Evolutionary conservation across 225 moss, liverwort and hornwort genomes (phyloP).

Genomic region (Anthoceros angustus): DNA sequence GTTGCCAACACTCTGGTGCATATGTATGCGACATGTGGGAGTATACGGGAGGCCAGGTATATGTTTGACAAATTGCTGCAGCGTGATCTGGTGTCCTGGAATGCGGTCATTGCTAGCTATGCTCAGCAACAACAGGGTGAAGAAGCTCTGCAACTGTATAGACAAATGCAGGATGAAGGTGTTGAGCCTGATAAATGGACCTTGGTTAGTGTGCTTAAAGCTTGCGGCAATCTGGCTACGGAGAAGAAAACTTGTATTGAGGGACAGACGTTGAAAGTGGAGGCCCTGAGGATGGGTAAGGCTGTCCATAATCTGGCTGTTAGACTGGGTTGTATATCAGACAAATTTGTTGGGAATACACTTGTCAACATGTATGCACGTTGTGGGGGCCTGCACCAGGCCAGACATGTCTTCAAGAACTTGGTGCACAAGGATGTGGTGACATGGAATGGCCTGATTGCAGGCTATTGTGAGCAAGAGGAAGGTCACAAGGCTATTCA

Average conservation of each 20-base stretch:
- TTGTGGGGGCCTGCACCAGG: not conserved
- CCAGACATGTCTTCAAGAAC: not conserved
- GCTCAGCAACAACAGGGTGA: not conserved
- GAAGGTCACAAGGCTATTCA: not conserved
- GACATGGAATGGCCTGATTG: not conserved
- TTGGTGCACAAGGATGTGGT: not conserved
- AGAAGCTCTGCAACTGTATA: constrained; percentile 2
- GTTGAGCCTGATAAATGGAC: not conserved
- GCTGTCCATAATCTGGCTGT: not conserved
- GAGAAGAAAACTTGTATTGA: not conserved
- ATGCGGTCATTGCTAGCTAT: constrained; percentile 5
- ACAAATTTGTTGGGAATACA: not conserved
- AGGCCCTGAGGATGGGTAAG: not conserved
- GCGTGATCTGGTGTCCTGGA: constrained; percentile 7
- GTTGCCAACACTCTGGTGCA: constrained; percentile 3
- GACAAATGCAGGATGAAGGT: not conserved
- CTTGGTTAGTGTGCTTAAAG: not conserved
- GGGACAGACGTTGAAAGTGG: not conserved
- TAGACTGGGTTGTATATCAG: not conserved
- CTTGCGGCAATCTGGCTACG: not conserved
- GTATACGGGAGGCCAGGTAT: not conserved
- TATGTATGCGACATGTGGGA: constrained; percentile 8
- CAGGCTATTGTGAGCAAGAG: not conserved
- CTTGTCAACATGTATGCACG: not conserved
- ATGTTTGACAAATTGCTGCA: constrained; percentile 4